Conservation (phyloP, 768 basidiomycete species). For the Serendipita sp. region DNA sequence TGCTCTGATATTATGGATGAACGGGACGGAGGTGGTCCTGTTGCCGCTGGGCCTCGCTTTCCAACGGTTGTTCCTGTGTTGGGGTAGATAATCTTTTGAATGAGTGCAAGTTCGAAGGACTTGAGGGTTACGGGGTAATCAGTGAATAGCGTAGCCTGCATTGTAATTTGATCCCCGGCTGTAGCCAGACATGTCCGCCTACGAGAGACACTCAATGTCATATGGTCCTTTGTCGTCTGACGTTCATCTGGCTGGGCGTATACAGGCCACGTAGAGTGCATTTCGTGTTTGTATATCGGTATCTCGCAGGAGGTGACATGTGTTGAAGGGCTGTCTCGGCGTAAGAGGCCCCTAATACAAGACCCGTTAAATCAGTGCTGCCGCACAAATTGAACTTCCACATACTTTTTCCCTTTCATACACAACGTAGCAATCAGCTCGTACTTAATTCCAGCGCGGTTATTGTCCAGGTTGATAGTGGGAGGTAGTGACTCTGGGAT, state of each 20-base stretch:
- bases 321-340: conserved; percentile 57
- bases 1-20: conserved; percentile 46
- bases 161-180: conserved; percentile 52
- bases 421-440: conserved; percentile 81
- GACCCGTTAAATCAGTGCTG: neutral
- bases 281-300: conserved; percentile 82
- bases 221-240: conserved; percentile 45
- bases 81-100: conserved; percentile 54
- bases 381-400: conserved; percentile 1
- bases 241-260: conserved; percentile 66
- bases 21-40: conserved; percentile 26
- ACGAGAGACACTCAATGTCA: conserved; percentile 63
- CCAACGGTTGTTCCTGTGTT: neutral
- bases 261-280: conserved; percentile 87
- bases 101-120: conserved; percentile 67
- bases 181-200: conserved; percentile 70
- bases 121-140: conserved; percentile 59
- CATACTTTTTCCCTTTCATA: conserved; percentile 70
- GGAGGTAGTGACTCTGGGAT: conserved; percentile 89
- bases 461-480: conserved; percentile 60
- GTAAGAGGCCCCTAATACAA: conserved; percentile 53
- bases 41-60: neutral
- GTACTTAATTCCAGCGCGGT: conserved; percentile 78
- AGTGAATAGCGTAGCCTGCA: conserved; percentile 57
- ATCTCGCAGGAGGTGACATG: conserved; percentile 53